These are phyloP conservation scores for Colletotrichum lindemuthianum DNA, from an alignment of 2,329 filamentous ascomycete genomes.

Conservation along the genomic window DNA sequence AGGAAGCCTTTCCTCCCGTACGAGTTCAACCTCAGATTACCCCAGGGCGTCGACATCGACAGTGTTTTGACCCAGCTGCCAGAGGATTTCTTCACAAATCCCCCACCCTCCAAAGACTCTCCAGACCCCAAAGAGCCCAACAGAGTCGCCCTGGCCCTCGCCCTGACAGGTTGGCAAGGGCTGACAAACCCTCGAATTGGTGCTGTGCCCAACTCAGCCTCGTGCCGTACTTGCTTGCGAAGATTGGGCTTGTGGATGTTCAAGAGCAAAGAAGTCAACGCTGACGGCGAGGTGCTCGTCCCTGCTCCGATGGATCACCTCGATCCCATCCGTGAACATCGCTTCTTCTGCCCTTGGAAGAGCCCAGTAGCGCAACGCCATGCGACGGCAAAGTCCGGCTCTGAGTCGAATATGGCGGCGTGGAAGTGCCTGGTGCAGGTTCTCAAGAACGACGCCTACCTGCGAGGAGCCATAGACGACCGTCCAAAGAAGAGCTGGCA, in stretches of 20 bases:
- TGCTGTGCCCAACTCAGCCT: conserved; percentile 76
- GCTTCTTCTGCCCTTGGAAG: conserved; percentile 87
- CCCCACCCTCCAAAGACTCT: conserved; percentile 43
- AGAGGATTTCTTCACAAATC: conserved; percentile 62
- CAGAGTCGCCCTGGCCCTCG: conserved; percentile 72
- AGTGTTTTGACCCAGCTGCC: conserved; percentile 61
- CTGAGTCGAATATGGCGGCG: conserved; percentile 54
- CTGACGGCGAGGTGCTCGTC: conserved; percentile 61
- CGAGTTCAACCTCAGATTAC: conserved; percentile 68
- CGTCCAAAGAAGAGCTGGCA: conserved; percentile 37
- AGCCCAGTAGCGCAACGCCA: conserved; percentile 69
- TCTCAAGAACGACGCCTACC: conserved; percentile 67
- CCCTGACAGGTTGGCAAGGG: conserved; percentile 82
- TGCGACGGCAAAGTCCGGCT: conserved; percentile 45
- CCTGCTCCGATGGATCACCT: conserved; percentile 73
- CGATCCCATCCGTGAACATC: conserved; percentile 77
- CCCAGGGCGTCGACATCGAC: conserved; percentile 62
- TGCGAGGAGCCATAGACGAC: conserved; percentile 48
- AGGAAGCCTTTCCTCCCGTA: conserved; percentile 69
- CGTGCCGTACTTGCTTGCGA: conserved; percentile 87
- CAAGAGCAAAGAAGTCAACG: conserved; percentile 75
- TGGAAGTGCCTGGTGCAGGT: conserved; percentile 67
- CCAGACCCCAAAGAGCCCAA: conserved; percentile 53
- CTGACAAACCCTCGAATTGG: conserved; percentile 63
- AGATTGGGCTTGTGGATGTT: conserved; percentile 96